Evolutionary conservation across 108 stramenopile genomes (phyloP), one percentile per base, ranked within the genome.

Genomic region (Aureococcus anophagefferens): DNA sequence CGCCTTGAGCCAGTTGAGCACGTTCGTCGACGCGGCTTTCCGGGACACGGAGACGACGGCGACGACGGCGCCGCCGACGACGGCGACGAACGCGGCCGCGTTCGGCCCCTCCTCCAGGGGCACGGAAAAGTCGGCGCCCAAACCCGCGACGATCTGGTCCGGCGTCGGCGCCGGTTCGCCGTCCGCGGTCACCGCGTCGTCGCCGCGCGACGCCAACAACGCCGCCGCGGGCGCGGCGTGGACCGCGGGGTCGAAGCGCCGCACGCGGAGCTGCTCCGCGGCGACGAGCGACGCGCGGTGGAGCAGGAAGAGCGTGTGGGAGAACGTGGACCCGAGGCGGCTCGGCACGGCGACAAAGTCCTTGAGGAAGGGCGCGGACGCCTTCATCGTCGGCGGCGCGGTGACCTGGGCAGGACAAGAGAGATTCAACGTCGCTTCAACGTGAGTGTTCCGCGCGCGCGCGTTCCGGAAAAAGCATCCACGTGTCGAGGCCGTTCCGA

Each of bases 241-340:
- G 1, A 59, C 7, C 25, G 51, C 1, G 7, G 21, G 21, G 51
- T 59, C 51, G 51, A 25, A 59, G 51, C 51, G 51, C n/a, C 30
- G 29, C 35, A 69, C 68, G 30, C 46, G 29, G 14, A 69, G 13
- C 1, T 31, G 25, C 5, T 30, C 11, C 18, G 40, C 1, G n/a
- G 66, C 74, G 31, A 68, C 35, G 5, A 75, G 64, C 63, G 74
- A 62, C 63, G 70, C 74, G 31, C 79, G 62, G 68, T 83, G 82
- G 59, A 83, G 66, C 25, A 81, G 51, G 63, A 79, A 81, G n/a
- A 83, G 70, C 29, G 67, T 75, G 63, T 83, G 82, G 67, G 68
- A 46, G 68, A 83, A 80, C 36, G 77, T 75, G 0, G 70, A 66
- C 21, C 77, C 80, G 18, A 63, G 64, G 44, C 46, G 75, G 7